Evolutionary conservation across 352 stramenopile genomes (phyloP).

Genomic region (Phytophthora multivora): DNA sequence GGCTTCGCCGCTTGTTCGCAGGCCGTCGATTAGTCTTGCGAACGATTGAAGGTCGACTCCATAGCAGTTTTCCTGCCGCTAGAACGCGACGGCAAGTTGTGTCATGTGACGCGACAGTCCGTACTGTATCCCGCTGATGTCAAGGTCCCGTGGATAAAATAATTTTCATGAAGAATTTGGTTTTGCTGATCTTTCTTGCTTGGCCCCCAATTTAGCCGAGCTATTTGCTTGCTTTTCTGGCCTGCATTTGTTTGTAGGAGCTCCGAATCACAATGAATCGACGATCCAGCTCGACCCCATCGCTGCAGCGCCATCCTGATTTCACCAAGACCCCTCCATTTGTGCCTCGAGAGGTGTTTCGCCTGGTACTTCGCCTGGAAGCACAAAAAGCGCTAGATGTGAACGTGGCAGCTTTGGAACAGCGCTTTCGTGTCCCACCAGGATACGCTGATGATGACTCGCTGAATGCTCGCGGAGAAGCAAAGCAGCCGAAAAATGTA

Average conservation of each 20-base stretch:
- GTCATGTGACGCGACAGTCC: slow-evolving; percentile 9
- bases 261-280: slow-evolving; percentile 1
- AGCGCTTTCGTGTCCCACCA: slow-evolving; percentile 55
- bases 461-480: slow-evolving; percentile 30
- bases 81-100: slow-evolving; percentile 30
- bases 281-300: slow-evolving; percentile 17
- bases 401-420: slow-evolving; percentile 55
- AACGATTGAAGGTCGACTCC: slow-evolving; percentile 32
- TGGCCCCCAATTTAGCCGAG: slow-evolving; percentile 19
- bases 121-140: slow-evolving; percentile 36
- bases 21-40: slow-evolving; percentile 50
- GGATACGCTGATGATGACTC: slow-evolving; percentile 55
- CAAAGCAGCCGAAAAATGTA: slow-evolving; percentile 32
- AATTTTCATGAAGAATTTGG: slow-evolving; percentile 18
- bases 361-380: slow-evolving; percentile 67
- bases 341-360: slow-evolving; percentile 69
- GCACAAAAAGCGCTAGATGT: slow-evolving; percentile 60
- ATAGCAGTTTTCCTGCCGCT: slow-evolving; percentile 14
- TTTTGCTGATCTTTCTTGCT: slow-evolving; percentile 5
- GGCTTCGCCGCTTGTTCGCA: slow-evolving; percentile 63
- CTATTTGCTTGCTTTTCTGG: slow-evolving; percentile 10
- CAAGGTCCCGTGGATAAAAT: slow-evolving; percentile 29
- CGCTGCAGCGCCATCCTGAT: slow-evolving; percentile 2
- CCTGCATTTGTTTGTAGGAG: slow-evolving; percentile 2
- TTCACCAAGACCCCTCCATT: slow-evolving; percentile 40